Evolutionary conservation across 2,329 filamentous ascomycete species (phyloP), one percentile per base, ranked within the genome.

Genomic region (Triangularia setosa): DNA sequence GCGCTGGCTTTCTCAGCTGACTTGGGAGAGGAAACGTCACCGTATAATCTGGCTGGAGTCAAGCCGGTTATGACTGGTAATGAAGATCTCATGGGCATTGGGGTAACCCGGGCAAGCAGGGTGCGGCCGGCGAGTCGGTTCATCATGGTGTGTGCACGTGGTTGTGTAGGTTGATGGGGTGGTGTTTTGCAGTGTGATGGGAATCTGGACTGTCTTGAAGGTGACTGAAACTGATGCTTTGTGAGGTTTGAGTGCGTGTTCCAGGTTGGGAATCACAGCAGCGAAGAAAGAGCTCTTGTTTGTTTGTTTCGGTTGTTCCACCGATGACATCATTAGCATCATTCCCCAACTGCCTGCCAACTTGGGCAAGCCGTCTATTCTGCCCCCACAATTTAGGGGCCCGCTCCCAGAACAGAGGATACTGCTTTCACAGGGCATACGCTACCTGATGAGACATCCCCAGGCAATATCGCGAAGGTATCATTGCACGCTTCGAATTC

Each of bases 1-100:
- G 73, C 73, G 52, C 67, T 69, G 56, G 73, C 63, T 14, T 64
- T 58, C 40, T 73, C 72, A 61, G 73, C 67, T 9, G 65, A 60
- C 23, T 69, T 69, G 12, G 72, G 72, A 5, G 71, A 52, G 2
- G 72, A 73, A 3, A 48, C 40, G 9, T 48, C 40, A 3, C 40
- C 8, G 18, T 48, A 48, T 61, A 54, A 40, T 55, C 48, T 61
- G 61, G 44, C 5, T 9, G 40, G 54, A 48, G 56, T 63, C 61
- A 58, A 14, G 5, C 14, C 61, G 59, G 33, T 35, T n/a, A 25
- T 11, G 18, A 25, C 30, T 24, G 35, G 33, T 7, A 18, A 18
- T 23, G 44, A 4, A 14, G 59, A n/a, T 24, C 30, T 55, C 54
- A 52, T 5, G 61, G 65, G 60, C 62, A 35, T 33, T 54, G 64